Evolutionary conservation across 73 alveolate species (phyloP).

Genomic region (Paraurostyla sp.): DNA sequence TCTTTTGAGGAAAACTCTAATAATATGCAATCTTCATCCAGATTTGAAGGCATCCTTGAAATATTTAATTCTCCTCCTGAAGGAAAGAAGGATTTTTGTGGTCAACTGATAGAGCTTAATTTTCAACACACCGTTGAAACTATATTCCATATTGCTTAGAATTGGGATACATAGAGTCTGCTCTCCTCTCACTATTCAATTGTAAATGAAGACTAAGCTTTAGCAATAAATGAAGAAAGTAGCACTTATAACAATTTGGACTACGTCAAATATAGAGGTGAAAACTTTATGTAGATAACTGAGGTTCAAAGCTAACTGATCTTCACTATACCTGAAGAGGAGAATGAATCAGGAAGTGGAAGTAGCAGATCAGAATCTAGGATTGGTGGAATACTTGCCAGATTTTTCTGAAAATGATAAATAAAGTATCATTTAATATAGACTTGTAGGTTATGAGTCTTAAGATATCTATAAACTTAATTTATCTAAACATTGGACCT

Average conservation of each 20-base stretch:
- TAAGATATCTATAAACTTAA: too few species aligned
- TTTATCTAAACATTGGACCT: not conserved
- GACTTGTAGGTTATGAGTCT: constrained; percentile 2
- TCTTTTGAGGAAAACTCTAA: not conserved
- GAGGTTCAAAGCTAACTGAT: not conserved
- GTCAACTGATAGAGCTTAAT: not conserved
- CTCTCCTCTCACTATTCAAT: not conserved
- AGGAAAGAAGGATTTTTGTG: not conserved
- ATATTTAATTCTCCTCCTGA: not conserved
- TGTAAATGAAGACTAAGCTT: not conserved
- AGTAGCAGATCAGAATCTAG: not conserved
- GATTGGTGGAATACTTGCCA: not conserved
- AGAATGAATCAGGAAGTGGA: not conserved
- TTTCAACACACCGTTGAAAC: not conserved
- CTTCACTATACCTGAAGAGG: not conserved
- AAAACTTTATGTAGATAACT: not conserved
- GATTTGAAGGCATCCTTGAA: not conserved
- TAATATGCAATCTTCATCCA: not conserved
- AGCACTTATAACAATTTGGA: not conserved
- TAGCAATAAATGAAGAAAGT: too few species aligned
- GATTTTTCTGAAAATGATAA: not conserved
- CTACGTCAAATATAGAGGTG: not conserved
- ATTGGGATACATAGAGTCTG: not conserved
- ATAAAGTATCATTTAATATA: not conserved
- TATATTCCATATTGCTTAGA: not conserved